Conservation (phyloP, 176 grass and related monocot genomes). For the Zoysia japonica region DNA sequence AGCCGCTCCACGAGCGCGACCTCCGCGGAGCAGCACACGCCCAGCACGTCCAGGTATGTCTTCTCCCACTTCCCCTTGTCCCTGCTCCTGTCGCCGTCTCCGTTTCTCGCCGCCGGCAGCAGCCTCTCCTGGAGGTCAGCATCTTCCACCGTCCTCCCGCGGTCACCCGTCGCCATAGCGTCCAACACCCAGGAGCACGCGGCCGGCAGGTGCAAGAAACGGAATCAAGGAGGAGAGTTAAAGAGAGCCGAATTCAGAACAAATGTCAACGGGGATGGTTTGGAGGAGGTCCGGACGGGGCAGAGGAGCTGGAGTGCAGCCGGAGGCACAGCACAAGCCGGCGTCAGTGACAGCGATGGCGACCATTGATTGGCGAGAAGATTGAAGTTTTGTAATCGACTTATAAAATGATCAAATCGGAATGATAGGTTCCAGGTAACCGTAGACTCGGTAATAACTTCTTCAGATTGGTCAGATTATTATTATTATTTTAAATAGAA, state of each 20-base stretch:
- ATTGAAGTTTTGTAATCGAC: neutral
- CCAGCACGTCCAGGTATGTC: conserved; percentile 79
- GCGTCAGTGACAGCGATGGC: conserved; percentile 19
- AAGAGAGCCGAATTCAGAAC: neutral
- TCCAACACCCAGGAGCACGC: neutral
- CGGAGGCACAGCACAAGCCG: neutral
- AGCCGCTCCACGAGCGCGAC: conserved; percentile 58
- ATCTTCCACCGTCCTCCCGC: neutral
- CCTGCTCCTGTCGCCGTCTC: neutral
- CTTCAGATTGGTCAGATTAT: neutral
- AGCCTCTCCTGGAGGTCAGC: conserved; percentile 18
- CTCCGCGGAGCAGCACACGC: conserved; percentile 76
- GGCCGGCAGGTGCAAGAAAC: neutral
- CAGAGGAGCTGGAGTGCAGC: neutral
- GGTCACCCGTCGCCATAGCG: neutral
- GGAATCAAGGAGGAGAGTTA: neutral
- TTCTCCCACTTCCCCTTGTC: conserved; percentile 41
- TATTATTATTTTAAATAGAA: no score
- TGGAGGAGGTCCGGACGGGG: neutral
- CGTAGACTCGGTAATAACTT: neutral
- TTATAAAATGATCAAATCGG: neutral
- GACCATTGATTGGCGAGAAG: neutral
- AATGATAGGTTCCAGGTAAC: neutral
- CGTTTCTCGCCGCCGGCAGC: neutral
- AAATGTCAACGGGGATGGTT: neutral